A percentile compares a stretch with the other conserved stretches of the same genome.
These are phyloP conservation scores for Chaetothyriales sp. DNA, from an alignment of 2,329 filamentous ascomycete species.

Conservation along the genomic window DNA sequence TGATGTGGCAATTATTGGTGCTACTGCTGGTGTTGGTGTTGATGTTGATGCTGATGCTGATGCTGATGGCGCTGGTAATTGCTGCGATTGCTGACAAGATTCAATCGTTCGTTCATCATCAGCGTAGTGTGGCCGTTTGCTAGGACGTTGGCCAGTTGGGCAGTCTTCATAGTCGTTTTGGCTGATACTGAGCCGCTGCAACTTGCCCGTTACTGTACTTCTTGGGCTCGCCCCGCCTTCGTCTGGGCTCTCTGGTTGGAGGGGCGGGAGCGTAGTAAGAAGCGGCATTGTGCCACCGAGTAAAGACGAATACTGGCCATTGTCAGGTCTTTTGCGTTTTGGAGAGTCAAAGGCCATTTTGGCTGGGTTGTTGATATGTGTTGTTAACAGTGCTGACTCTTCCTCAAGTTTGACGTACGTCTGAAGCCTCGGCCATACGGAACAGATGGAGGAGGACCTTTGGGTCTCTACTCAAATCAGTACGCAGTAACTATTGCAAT, in stretches of 20 bases:
- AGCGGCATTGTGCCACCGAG: neutral
- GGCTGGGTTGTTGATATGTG: neutral
- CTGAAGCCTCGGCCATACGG: neutral
- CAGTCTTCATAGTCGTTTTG: neutral
- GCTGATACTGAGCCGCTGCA: slow-evolving; percentile 16
- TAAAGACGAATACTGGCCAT: neutral
- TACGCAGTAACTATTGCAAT: neutral
- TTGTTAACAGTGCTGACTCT: neutral
- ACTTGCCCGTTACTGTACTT: slow-evolving; percentile 8
- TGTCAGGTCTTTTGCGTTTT: slow-evolving; percentile 9
- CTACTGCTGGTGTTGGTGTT: neutral
- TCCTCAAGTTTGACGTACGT: no score
- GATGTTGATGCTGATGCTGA: neutral
- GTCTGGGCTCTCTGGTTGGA: slow-evolving; percentile 1
- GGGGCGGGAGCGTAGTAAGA: slow-evolving; percentile 4
- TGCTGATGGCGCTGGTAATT: neutral
- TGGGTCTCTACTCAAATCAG: neutral
- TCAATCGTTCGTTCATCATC: neutral
- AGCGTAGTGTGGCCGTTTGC: neutral
- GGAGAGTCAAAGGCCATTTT: slow-evolving; percentile 9
- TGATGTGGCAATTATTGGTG: neutral
- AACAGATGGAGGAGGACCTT: neutral
- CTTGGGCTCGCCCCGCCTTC: slow-evolving; percentile 8
- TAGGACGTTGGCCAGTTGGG: neutral
- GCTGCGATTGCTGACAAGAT: neutral